These are phyloP conservation scores for Aurinia saxatilis DNA, from an alignment of 345 rosid genomes.

Conservation along the genomic window DNA sequence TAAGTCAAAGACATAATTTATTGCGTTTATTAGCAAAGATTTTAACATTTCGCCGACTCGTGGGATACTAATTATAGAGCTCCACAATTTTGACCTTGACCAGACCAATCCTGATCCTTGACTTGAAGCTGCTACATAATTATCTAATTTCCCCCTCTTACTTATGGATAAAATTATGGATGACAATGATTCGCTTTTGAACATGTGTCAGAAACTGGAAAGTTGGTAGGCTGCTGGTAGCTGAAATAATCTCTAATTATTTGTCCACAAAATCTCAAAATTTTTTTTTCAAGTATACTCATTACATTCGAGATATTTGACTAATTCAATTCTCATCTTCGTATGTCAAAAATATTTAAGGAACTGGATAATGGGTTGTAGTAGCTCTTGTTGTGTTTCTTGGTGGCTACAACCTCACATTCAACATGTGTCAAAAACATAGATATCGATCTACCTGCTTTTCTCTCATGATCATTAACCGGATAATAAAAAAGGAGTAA, in stretches of 20 bases:
- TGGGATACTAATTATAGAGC: neutral
- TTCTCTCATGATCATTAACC: no score
- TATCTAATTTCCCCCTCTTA: neutral
- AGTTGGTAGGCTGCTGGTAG: constrained; percentile 27
- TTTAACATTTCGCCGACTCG: neutral
- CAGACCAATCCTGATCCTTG: neutral
- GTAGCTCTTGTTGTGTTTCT: no score
- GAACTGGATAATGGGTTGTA: no score
- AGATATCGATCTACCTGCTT: no score
- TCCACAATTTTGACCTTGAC: constrained; percentile 15
- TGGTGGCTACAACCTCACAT: no score
- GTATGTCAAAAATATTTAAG: neutral
- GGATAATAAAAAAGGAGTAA: no score
- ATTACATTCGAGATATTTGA: neutral
- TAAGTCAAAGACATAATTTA: no score
- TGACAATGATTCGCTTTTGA: neutral
- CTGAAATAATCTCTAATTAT: neutral
- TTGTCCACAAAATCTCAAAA: neutral
- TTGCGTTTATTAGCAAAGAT: no score
- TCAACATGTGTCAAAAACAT: no score
- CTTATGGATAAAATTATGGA: neutral
- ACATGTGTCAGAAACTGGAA: constrained; percentile 24
- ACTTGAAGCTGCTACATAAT: constrained; percentile 15
- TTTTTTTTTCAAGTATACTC: neutral
- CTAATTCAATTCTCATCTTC: no score